These are phyloP conservation scores for Botryotinia globosa DNA, from an alignment of 2,329 filamentous ascomycete species.

Conservation along the genomic window DNA sequence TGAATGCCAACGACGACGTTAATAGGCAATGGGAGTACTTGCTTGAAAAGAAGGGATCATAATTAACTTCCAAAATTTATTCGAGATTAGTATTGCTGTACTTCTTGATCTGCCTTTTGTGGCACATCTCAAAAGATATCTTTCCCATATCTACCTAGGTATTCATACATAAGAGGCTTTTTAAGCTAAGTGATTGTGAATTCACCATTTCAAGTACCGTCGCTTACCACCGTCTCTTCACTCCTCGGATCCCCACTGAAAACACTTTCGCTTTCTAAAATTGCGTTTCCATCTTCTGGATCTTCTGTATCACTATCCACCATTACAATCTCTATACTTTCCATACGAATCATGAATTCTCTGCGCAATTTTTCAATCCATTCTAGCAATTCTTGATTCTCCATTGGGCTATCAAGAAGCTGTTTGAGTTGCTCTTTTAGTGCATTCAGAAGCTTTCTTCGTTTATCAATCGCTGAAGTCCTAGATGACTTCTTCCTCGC, in stretches of 20 bases:
- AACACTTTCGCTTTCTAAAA: not conserved
- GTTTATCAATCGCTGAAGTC: slow-evolving; percentile 56
- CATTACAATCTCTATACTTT: slow-evolving; percentile 49
- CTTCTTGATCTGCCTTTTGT: not conserved
- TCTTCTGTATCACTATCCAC: slow-evolving; percentile 25
- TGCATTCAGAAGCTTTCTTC: slow-evolving; percentile 70
- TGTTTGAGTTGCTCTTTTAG: slow-evolving; percentile 71
- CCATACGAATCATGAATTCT: slow-evolving; percentile 73
- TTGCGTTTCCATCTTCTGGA: slow-evolving; percentile 6
- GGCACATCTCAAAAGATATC: not conserved
- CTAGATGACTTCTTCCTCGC: slow-evolving; percentile 58
- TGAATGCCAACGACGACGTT: not conserved
- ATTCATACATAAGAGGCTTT: not conserved
- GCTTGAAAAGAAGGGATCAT: not conserved
- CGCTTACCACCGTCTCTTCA: not conserved
- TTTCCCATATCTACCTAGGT: not conserved
- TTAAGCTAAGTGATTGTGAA: not conserved
- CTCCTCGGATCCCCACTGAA: not conserved
- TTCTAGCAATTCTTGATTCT: slow-evolving; percentile 57
- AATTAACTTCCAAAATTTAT: not conserved
- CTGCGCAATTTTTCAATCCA: slow-evolving; percentile 68
- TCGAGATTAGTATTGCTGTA: not conserved
- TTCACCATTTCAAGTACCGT: not conserved
- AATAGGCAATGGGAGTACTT: not conserved
- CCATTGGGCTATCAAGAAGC: slow-evolving; percentile 61